Percentiles rank a stretch among this genome's conserved stretches.
Evolutionary conservation across 495 filamentous ascomycete species (phyloP).

Genomic region (Trichoderma erinaceum): DNA sequence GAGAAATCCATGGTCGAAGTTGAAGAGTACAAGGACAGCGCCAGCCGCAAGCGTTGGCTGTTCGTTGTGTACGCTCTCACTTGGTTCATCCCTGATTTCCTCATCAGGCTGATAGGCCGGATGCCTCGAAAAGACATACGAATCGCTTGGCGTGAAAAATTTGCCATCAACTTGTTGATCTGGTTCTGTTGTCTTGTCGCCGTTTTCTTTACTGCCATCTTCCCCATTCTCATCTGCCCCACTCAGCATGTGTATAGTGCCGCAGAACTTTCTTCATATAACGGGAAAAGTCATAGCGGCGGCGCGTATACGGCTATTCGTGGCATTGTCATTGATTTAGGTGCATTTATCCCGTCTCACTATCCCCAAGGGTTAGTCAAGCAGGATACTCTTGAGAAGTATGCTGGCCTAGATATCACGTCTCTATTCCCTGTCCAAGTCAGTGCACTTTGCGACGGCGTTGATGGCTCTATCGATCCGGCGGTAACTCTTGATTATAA

Average conservation of each 20-base stretch:
- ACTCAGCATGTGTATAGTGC: slow-evolving; percentile 81
- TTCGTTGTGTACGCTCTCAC: slow-evolving; percentile 81
- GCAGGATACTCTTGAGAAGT: slow-evolving; percentile 59
- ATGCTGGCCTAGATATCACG: slow-evolving; percentile 81
- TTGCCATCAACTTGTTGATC: slow-evolving; percentile 97
- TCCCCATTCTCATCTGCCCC: slow-evolving; percentile 85
- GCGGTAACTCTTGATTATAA: slow-evolving; percentile 77
- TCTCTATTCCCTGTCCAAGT: slow-evolving; percentile 91
- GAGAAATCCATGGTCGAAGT: slow-evolving; percentile 86
- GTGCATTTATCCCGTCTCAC: slow-evolving; percentile 64
- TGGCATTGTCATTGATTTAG: slow-evolving; percentile 82
- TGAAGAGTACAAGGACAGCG: slow-evolving; percentile 69
- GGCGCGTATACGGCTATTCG: slow-evolving; percentile 72
- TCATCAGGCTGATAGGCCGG: slow-evolving; percentile 68
- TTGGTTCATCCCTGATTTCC: slow-evolving; percentile 79
- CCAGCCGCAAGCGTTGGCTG: slow-evolving; percentile 88
- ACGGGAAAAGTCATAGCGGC: slow-evolving; percentile 59
- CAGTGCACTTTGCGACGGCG: slow-evolving; percentile 80
- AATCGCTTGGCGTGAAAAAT: slow-evolving; percentile 90
- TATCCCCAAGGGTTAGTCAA: slow-evolving; percentile 63
- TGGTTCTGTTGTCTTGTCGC: slow-evolving; percentile 78
- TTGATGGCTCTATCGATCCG: slow-evolving; percentile 54
- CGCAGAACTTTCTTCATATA: slow-evolving; percentile 62
- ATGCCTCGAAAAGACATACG: slow-evolving; percentile 94
- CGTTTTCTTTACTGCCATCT: slow-evolving; percentile 82